Base-by-base conservation (phyloP, 768 basidiomycete genomes). In the Hysterangium stoloniferum region DNA sequence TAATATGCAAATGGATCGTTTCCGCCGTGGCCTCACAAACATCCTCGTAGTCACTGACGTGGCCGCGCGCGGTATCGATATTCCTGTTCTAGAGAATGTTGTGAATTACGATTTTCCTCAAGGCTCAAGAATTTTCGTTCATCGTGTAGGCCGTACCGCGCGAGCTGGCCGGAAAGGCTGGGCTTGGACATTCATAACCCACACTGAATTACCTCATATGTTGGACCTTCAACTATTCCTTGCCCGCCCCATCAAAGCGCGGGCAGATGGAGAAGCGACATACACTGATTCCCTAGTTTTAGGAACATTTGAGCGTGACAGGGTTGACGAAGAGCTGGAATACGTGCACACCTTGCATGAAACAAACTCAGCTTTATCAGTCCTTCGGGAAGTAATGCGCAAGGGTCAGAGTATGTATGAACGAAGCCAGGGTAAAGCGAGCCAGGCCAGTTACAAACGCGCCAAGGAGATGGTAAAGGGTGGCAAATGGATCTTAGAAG, bases 71-170 rank as follows among this genome's bases (percentile, higher is more conserved):
- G 96, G 96, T 60, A 91, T 99, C 58, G 96, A 99, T 68, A 94
- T 99, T 29, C 96, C 96, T 4, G 76, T 97, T 34, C 76, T 99
- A 54, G 91, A 94, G 63, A 89, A 98, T 61, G 96, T 99, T 29
- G 74, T 99, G 64, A 99, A 99, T 65, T 99, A 94, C 65, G 96
- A 99, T 59, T 97, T 99, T 58, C 96, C 96, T 1, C 86, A 91
- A 53, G 91, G 94, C 20, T 81, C 92, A 1, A 74, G 94, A 51
- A 82, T 96, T 9, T 99, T 97, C 57, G 83, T 99, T 0, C 96
- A 99, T 66, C 87, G 96, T 52, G 95, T 98, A 20, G 96, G 96
- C 40, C 80, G 96, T 53, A 97, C 96, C 4, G 96, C 96, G 5
- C 79, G 96, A 60, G 95, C 95, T 1, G 96, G 96, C 12, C 75